Percentiles rank a stretch among this genome's conserved stretches.
Evolutionary conservation across 768 basidiomycete species (phyloP).

Genomic region (Strobilomyces echinocephalus): DNA sequence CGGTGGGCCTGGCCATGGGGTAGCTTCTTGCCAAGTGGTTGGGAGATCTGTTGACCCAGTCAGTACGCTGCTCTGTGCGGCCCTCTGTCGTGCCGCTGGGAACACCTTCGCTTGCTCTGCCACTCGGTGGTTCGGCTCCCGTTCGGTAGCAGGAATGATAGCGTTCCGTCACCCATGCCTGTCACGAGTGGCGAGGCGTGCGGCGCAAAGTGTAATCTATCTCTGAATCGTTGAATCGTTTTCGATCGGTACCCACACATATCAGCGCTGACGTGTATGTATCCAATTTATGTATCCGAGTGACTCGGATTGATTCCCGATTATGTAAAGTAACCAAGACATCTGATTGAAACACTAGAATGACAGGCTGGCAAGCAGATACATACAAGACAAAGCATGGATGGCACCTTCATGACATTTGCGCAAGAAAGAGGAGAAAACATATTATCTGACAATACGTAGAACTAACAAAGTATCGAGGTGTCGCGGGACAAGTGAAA

Average conservation of each 20-base stretch:
- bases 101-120: neutral
- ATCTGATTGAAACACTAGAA: no score
- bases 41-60: no score
- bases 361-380: no score
- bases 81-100: no score
- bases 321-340: neutral
- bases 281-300: neutral
- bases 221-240: no score
- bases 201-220: neutral
- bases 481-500: constrained; percentile 4
- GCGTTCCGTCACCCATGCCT: neutral
- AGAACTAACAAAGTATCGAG: constrained; percentile 6
- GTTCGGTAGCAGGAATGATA: neutral
- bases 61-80: no score
- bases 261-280: neutral
- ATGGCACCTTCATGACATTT: no score
- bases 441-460: constrained; percentile 13
- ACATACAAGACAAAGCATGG: no score
- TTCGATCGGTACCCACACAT: neutral
- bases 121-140: neutral
- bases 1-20: no score
- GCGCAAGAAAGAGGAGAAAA: neutral
- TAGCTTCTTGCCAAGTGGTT: no score
- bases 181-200: neutral
- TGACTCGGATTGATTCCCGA: neutral